These are phyloP conservation scores for Aspergillus kassunensis DNA, from an alignment of 495 filamentous ascomycete species.

Conservation along the genomic window DNA sequence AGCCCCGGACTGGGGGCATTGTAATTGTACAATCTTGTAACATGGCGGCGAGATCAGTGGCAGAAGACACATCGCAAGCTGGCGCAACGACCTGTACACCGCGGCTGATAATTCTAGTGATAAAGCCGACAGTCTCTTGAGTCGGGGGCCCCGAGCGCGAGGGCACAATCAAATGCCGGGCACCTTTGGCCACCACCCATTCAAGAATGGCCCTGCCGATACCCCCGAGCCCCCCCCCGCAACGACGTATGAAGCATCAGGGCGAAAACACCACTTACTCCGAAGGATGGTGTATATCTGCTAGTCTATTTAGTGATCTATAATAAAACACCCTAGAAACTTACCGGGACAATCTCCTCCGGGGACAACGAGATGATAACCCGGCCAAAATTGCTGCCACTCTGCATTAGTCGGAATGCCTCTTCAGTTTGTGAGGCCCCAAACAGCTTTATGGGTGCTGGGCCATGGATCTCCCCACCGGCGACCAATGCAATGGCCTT, in stretches of 20 bases:
- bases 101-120: slow-evolving; percentile 10
- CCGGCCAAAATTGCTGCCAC: too few species aligned
- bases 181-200: slow-evolving; percentile 29
- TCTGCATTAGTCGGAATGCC: too few species aligned
- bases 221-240: slow-evolving; percentile 35
- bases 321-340: too few species aligned
- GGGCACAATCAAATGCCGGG: slow-evolving; percentile 25
- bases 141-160: slow-evolving; percentile 17
- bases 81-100: slow-evolving; percentile 26
- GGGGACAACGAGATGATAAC: too few species aligned
- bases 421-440: too few species aligned
- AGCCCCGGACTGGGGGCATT: slow-evolving; percentile 46
- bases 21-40: slow-evolving; percentile 16
- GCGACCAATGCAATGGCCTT: too few species aligned
- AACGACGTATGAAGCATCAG: slow-evolving; percentile 29
- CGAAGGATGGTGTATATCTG: neutral
- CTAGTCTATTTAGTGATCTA: too few species aligned
- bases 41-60: neutral
- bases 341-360: too few species aligned
- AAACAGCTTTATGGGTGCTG: too few species aligned
- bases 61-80: slow-evolving; percentile 35
- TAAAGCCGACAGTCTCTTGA: slow-evolving; percentile 3
- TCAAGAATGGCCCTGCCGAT: slow-evolving; percentile 21
- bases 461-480: too few species aligned
- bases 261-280: slow-evolving; percentile 1